Base-by-base conservation (phyloP, 2,329 filamentous ascomycete species). In the Plectosphaerella plurivora region DNA sequence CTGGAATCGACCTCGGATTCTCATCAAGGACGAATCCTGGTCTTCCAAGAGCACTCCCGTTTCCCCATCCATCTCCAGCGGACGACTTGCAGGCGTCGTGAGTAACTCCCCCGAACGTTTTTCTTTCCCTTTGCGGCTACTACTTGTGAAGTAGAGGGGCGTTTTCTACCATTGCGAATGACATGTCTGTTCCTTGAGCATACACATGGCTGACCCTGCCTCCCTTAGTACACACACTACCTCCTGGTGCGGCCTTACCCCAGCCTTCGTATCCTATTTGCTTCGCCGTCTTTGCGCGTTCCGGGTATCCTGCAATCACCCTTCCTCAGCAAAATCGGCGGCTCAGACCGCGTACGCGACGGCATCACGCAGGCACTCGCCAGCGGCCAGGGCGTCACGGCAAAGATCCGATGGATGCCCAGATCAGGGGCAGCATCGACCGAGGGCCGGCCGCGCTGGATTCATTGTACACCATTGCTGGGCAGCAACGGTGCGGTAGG, bases 381-480 rank as follows among this genome's bases (percentile, higher is more conserved):
- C 5, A 79, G 86, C 59, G 87, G 87, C 0, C 80, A 83, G 45
- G 85, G 87, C 46, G 84, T 91, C 5, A 91, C 88, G 1, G 87
- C 87, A 4, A 89, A 89, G 63, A 80, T 92, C 14, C 80, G 82
- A 50, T 92, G 87, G 88, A 69, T 89, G 2, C 76, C 74, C 45
- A 72, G 73, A 44, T 67, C 67, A 5, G 73, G 77, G 35, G 10
- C 16, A 4, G 41, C n/a, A 16, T 20, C 41, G 11, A 68, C 73
- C 16, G 77, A 82, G 49, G 87, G 87, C 1, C 77, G 86, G 16
- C 77, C 79, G 47, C 78, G 87, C 44, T 91, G 88, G 87, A 87
- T 91, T 41, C 88, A 91, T 65, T 88, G 86, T 62, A 91, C 88
- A 20, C 88, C 88, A 3, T 70, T 91, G 4, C 68, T 88, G 4